phyloP scores from a whole-genome alignment of 441 rosid genomes.

The Bocquillonia castaneifolia region DNA sequence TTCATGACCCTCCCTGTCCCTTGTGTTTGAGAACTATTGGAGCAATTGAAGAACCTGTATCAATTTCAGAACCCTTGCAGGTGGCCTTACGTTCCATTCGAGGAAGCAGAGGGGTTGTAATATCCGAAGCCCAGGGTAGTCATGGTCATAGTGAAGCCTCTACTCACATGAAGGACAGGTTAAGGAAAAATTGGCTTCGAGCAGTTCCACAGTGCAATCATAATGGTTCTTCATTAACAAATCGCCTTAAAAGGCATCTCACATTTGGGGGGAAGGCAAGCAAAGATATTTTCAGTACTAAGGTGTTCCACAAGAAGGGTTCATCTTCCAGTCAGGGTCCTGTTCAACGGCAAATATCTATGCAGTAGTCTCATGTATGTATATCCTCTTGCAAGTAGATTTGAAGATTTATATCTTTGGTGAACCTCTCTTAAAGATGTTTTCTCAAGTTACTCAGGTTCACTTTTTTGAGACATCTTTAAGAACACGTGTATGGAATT shows the following conservation, averaged over 20 bases:
- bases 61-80: constrained; percentile 60
- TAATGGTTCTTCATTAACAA: constrained; percentile 38
- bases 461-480: constrained; percentile 8
- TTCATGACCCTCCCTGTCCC: constrained; percentile 78
- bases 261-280: constrained; percentile 35
- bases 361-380: constrained; percentile 25
- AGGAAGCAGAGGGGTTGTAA: constrained; percentile 43
- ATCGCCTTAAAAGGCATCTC: constrained; percentile 47
- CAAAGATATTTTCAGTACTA: constrained; percentile 31
- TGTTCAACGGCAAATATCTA: constrained; percentile 19
- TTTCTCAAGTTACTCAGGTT: constrained; percentile 11
- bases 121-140: constrained; percentile 38
- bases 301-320: constrained; percentile 32
- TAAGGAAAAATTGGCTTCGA: constrained; percentile 37
- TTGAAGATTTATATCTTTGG: constrained; percentile 21
- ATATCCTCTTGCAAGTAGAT: constrained; percentile 25
- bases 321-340: constrained; percentile 36
- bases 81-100: constrained; percentile 56
- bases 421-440: constrained; percentile 13
- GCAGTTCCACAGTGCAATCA: constrained; percentile 20
- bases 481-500: constrained; percentile 20
- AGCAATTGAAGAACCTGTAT: constrained; percentile 38
- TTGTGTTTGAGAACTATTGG: constrained; percentile 49
- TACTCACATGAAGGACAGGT: constrained; percentile 32
- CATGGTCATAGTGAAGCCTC: constrained; percentile 29